Evolutionary conservation across 2,329 filamentous ascomycete species (phyloP).

Genomic region (Trichoderma pleuroti): DNA sequence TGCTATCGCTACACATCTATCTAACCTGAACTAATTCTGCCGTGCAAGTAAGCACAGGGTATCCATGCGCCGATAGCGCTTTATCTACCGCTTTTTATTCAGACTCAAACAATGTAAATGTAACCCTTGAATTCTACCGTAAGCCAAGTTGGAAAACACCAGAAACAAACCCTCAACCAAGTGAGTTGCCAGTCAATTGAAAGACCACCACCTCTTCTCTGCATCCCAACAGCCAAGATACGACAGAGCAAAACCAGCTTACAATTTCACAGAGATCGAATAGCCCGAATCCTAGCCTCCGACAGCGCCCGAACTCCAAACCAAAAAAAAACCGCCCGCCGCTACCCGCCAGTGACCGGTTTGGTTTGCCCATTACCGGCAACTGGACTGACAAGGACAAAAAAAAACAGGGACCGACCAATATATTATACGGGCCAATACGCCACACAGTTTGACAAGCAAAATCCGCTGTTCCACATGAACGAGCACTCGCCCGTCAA

Average conservation of each 20-base stretch:
- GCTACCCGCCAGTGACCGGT: slow-evolving; percentile 11
- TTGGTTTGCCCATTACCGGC: background rate
- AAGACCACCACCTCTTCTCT: background rate
- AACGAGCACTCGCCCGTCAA: slow-evolving; percentile 12
- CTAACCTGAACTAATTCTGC: background rate
- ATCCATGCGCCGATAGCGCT: background rate
- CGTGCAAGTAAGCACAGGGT: background rate
- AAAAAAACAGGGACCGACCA: background rate
- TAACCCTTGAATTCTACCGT: background rate
- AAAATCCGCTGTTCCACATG: slow-evolving; percentile 10
- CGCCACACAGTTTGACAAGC: background rate
- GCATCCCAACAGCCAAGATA: background rate
- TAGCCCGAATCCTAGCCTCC: background rate
- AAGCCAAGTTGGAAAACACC: background rate
- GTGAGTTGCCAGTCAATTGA: background rate
- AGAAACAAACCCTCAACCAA: background rate
- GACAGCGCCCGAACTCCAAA: background rate
- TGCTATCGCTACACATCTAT: background rate
- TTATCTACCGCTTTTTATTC: background rate
- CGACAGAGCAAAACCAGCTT: background rate
- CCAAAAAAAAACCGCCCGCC: background rate
- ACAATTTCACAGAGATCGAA: background rate
- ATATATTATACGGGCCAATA: background rate
- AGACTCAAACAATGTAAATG: background rate
- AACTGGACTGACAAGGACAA: background rate